These are phyloP conservation scores for Ceraceosorus bombacis DNA, from an alignment of 1,284 basidiomycete genomes.

Conservation along the genomic window DNA sequence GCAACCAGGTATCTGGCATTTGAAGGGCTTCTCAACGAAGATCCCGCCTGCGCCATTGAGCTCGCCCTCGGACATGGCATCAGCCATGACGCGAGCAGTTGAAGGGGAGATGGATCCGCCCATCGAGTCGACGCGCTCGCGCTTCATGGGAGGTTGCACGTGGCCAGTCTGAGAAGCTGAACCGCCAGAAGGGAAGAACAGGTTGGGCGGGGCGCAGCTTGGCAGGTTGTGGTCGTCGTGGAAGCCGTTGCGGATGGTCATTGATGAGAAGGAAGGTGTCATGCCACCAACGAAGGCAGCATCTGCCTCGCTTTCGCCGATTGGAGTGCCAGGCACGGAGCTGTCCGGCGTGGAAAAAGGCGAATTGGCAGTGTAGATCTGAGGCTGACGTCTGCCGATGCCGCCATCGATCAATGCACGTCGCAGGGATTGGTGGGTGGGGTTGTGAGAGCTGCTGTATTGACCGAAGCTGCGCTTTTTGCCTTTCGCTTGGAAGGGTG, in stretches of 20 bases:
- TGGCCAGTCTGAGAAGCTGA: background rate
- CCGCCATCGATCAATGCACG: constrained; percentile 46
- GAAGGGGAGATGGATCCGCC: constrained; percentile 3
- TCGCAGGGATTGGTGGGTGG: constrained; percentile 37
- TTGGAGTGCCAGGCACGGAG: constrained; percentile 43
- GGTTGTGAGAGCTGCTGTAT: constrained; percentile 20
- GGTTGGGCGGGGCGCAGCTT: constrained; percentile 47
- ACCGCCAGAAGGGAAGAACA: constrained; percentile 43
- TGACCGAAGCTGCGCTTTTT: constrained; percentile 47
- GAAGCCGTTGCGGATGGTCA: constrained; percentile 34
- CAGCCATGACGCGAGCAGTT: constrained; percentile 15
- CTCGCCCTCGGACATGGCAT: background rate
- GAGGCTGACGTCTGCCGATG: constrained; percentile 30
- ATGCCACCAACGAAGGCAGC: constrained; percentile 31
- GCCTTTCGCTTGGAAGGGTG: constrained; percentile 18
- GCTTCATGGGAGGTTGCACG: constrained; percentile 32
- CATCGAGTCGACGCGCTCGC: constrained; percentile 31
- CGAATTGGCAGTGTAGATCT: constrained; percentile 42
- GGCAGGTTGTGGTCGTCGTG: constrained; percentile 31
- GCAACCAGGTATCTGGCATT: constrained; percentile 92
- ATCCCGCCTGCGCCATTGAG: constrained; percentile 2
- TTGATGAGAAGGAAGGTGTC: constrained; percentile 37
- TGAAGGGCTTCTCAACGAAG: constrained; percentile 70
- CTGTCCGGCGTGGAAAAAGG: constrained; percentile 45
- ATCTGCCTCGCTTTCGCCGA: constrained; percentile 33